Base-by-base conservation (phyloP, 2,329 filamentous ascomycete genomes). In the Colletotrichum orchidophilum region DNA sequence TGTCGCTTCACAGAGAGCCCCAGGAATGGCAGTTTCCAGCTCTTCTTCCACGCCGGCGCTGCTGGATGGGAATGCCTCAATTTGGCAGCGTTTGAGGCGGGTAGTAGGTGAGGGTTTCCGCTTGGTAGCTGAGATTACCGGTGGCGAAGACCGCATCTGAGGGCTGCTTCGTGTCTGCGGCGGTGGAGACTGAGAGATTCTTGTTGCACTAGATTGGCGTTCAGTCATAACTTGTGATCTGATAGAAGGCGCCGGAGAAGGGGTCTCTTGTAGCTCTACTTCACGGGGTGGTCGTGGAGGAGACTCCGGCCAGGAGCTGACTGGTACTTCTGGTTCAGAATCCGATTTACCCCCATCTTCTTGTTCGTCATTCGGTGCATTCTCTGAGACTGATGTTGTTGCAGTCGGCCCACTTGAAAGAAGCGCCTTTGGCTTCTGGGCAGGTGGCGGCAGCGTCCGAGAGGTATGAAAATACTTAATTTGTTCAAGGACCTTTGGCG, bases 21-120 rank as follows among this genome's bases (percentile, higher is more conserved):
- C 77, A 1, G 81, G 81, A 5, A 82, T 72, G 42, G 78, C 77
- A 57, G 79, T 77, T 57, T 83, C 82, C n/a, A 82, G 67, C 9
- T 82, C 80, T 15, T 83, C 80, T 26, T 83, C 81, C 9, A 77
- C 71, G 27, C 71, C 73, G 59, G 53, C 73, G 73, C 72, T 74
- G 67, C 73, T 73, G 12, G 69, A 69, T 3, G 72, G 72, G 24
- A 73, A 72, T n/a, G 24, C 12, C 9, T 39, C 54, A 18, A 54
- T 21, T 4, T 31, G 70, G 18, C 50, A 65, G 35, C 69, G 69
- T 35, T 72, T 72, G 26, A 53, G 35, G 13, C 13, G 27, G n/a
- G n/a, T 33, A 33, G 27, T 42, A 18, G 46, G 61, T 15, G 46
- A 55, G n/a, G 26, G 33, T 18, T 33, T 39, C 24, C 46, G 53